A percentile compares a stretch with the other conserved stretches of the same genome.
phyloP scores from a whole-genome alignment of 225 moss, liverwort and hornwort genomes.

The Polytrichum commune region DNA sequence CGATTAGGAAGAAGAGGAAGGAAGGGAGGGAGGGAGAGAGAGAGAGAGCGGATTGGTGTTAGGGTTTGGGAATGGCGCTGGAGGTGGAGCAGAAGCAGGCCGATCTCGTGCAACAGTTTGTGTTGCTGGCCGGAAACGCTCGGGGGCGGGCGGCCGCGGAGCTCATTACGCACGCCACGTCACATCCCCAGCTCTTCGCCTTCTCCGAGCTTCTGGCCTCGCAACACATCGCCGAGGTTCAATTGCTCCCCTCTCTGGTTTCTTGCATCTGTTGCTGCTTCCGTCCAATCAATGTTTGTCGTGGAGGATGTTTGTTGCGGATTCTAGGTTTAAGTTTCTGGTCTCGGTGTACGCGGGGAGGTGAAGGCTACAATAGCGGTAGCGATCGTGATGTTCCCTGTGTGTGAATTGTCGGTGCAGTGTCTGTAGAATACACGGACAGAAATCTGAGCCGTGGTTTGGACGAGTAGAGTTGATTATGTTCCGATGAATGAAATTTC shows the following conservation, averaged over 20 bases:
- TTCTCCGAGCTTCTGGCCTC: slow-evolving; percentile 81
- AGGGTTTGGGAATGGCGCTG: slow-evolving; percentile 30
- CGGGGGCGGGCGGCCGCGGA: slow-evolving; percentile 80
- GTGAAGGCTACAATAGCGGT: too few species aligned
- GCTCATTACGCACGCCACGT: slow-evolving; percentile 83
- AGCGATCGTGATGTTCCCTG: too few species aligned
- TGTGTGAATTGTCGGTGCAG: too few species aligned
- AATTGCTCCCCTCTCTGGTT: not conserved
- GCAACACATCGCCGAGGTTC: slow-evolving; percentile 72
- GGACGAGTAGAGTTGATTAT: too few species aligned
- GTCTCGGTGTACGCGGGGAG: too few species aligned
- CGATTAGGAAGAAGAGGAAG: not conserved
- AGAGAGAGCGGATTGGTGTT: not conserved
- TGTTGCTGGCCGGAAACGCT: slow-evolving; percentile 62
- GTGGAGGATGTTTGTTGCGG: too few species aligned
- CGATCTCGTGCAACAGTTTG: slow-evolving; percentile 83
- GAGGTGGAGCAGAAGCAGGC: slow-evolving; percentile 95
- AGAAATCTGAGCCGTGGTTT: too few species aligned
- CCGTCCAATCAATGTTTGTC: too few species aligned
- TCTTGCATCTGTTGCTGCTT: not conserved
- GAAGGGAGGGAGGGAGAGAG: not conserved
- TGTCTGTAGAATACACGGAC: too few species aligned
- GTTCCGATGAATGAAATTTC: not conserved
- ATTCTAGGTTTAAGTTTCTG: too few species aligned
- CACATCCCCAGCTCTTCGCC: slow-evolving; percentile 79